Base-by-base conservation (phyloP, 176 grass and related monocot genomes). In the Areca catechu region DNA sequence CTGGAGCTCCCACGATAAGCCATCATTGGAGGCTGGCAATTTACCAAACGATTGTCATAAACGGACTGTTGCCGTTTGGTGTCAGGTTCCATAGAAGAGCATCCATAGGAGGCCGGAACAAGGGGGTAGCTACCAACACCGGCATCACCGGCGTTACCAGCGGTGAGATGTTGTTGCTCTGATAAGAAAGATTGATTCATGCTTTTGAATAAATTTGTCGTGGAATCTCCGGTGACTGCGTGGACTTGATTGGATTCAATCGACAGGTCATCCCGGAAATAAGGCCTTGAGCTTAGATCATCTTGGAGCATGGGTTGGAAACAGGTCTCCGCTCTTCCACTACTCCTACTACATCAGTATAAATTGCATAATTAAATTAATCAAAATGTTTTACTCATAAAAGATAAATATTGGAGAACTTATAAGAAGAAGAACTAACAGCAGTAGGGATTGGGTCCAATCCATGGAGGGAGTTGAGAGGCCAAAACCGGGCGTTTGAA, bases 391-490 rank as follows among this genome's bases (percentile, higher is more conserved):
- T 10, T 43, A 43, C 9, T 43, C 14, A 43, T 43, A 47, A 34
- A 12, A 58, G 4, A 50, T 49, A 22, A 15, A 57, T 51, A 51
- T 18, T 52, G 49, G 4, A 66, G 27, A 18, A 53, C 16, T 20
- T 7, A 22, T 15, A 14, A 34, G 23, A 54, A 12, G 19, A 5
- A 49, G 3, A 53, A 50, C 58, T 22, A 19, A 72, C 70, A 72
- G 58, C 70, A 72, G 58, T 24, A 48, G 18, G 50, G 49, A 28
- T 72, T 54, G 24, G 54, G 58, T 72, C 70, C 58, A 62, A 18
- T 64, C 47, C 58, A 72, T 72, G 48, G 58, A 22, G 12, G 58
- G 29, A 16, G 65, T 16, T 6, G 65, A 15, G 20, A 24, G 20
- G 1, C 20, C 19, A 43, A 43, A 43, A 43, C 34, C 34, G 34